Base-by-base conservation (phyloP, 331 rosid genomes). In the Telfairia occidentalis region DNA sequence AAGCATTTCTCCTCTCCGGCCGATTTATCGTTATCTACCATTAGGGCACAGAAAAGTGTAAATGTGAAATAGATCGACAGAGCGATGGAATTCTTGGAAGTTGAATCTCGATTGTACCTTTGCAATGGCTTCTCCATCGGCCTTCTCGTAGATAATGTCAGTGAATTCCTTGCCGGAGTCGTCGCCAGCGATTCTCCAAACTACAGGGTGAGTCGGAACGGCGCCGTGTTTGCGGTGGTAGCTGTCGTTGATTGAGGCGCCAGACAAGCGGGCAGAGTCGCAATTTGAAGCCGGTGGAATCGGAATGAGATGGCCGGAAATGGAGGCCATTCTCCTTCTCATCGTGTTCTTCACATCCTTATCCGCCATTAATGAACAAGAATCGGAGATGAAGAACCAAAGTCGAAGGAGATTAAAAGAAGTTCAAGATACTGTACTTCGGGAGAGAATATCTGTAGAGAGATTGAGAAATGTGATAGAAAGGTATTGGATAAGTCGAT, bases 1-100 rank as follows among this genome's bases (percentile, higher is more conserved):
- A 92, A 0, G 96, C 96, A 72, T 92, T 92, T 82, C 96, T 90
- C 52, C 87, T 85, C 82, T 88, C 97, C 18, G 94, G 90, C 73
- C 97, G 83, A 72, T 90, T 90, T 46, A 92, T 92, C 28, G 80
- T 90, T 26, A 92, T 90, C 96, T 92, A 82, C 77, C 46, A 78
- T 23, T 12, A 61, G 30, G 40, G 19, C 45, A 30, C 71, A 42
- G 12, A 67, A 38, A 66, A 4, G 9, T 13, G 1, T 9, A 40
- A 13, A 38, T 42, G 8, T 42, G 5, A 21, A 4, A 9, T 13
- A 35, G 19, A n/a, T 55, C 7, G 15, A 23, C 13, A 52, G 30
- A 50, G 45, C 4, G 9, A 5, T 15, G 19, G 57, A 35, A 15
- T 26, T 8, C 19, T 16, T 19, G 9, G 9, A 30, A 59, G 11